phyloP scores from a whole-genome alignment of 208 protist species.

The Leishmania amazonensis region DNA sequence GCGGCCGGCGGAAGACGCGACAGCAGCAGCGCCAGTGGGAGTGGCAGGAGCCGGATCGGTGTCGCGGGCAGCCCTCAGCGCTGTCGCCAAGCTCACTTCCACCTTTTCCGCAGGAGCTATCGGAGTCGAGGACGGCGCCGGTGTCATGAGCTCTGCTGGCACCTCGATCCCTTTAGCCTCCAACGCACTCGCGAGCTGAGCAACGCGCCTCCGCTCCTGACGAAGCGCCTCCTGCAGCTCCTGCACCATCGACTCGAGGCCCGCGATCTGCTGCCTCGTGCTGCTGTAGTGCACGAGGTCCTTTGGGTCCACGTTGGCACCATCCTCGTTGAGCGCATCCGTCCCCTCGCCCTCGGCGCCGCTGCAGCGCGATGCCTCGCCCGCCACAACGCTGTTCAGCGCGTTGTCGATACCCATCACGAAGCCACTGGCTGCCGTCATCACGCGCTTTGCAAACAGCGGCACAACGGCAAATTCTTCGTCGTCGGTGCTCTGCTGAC shows the following conservation, averaged over 20 bases:
- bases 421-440: slow-evolving; percentile 42
- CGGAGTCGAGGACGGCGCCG: background rate
- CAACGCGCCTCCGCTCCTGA: slow-evolving; percentile 29
- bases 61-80: background rate
- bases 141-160: slow-evolving; percentile 16
- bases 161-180: slow-evolving; percentile 29
- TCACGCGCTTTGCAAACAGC: slow-evolving; percentile 46
- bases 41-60: background rate
- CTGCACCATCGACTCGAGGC: slow-evolving; percentile 61
- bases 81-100: background rate
- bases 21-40: background rate
- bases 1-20: background rate
- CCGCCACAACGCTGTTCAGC: slow-evolving; percentile 33
- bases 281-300: slow-evolving; percentile 14
- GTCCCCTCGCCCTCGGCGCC: slow-evolving; percentile 3
- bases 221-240: slow-evolving; percentile 64
- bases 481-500: slow-evolving; percentile 12
- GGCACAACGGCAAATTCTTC: slow-evolving; percentile 31
- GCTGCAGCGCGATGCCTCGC: slow-evolving; percentile 13
- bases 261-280: slow-evolving; percentile 22
- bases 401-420: slow-evolving; percentile 51
- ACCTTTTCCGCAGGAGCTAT: background rate
- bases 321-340: slow-evolving; percentile 9
- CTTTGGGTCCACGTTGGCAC: slow-evolving; percentile 25
- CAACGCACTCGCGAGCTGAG: slow-evolving; percentile 38